phyloP scores from a whole-genome alignment of 345 rosid species.

The Capsella bursapastoris region DNA sequence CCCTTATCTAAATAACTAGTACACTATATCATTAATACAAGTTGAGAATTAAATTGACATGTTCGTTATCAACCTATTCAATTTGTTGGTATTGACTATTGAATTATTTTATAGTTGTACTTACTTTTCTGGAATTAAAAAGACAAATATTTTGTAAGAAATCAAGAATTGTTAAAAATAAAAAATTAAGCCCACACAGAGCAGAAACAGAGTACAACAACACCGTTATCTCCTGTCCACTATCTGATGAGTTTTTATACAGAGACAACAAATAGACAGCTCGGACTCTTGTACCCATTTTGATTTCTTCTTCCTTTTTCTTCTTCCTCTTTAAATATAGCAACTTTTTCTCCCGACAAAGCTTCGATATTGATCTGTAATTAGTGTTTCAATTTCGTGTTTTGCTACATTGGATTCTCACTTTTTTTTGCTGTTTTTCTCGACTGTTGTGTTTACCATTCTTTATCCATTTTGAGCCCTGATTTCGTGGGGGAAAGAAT shows the following conservation, averaged over 20 bases:
- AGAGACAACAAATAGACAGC: constrained; percentile 37
- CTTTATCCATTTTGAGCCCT: neutral
- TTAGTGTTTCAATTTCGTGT: constrained; percentile 11
- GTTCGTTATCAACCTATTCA: neutral
- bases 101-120: constrained; percentile 24
- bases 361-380: neutral
- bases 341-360: constrained; percentile 10
- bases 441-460: neutral
- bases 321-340: constrained; percentile 10
- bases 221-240: constrained; percentile 37
- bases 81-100: constrained; percentile 19
- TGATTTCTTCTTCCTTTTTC: constrained; percentile 20
- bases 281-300: constrained; percentile 15
- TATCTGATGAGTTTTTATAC: constrained; percentile 15
- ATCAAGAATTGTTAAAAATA: neutral
- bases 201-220: constrained; percentile 7
- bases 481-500: neutral
- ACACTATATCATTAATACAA: neutral
- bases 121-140: constrained; percentile 23
- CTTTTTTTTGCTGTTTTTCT: constrained; percentile 5
- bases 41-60: constrained; percentile 26
- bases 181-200: constrained; percentile 2
- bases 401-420: constrained; percentile 22
- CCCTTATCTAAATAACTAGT: neutral
- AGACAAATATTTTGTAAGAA: constrained; percentile 3